phyloP scores from a whole-genome alignment of 148 eudicot species.

The Dianthus caryophyllus region DNA sequence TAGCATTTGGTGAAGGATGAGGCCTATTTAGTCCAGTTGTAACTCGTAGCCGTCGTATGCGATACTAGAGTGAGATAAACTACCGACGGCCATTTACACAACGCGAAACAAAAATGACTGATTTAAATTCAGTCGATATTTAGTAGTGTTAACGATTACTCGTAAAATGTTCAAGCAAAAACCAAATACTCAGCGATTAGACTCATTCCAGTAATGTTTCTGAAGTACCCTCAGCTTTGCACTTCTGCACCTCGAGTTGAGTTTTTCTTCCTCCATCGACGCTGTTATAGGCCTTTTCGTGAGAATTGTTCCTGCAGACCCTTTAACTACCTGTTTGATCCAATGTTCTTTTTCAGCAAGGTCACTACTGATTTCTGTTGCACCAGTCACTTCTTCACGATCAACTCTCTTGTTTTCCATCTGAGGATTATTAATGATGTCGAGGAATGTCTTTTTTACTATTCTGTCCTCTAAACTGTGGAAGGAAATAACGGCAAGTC shows the following conservation, averaged over 20 bases:
- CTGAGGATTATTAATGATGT: slow-evolving; percentile 34
- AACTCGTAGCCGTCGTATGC: no score
- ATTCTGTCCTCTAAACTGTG: slow-evolving; percentile 97
- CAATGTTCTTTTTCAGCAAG: slow-evolving; percentile 47
- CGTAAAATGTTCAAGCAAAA: neutral
- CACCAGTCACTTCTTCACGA: slow-evolving; percentile 7
- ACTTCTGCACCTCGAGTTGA: slow-evolving; percentile 81
- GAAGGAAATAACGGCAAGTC: slow-evolving; percentile 95
- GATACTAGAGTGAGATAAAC: no score
- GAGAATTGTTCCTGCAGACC: slow-evolving; percentile 53
- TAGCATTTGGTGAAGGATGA: no score
- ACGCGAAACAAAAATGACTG: no score
- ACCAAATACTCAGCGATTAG: neutral
- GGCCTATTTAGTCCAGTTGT: no score
- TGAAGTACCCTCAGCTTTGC: slow-evolving; percentile 91
- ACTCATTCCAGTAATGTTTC: slow-evolving; percentile 33
- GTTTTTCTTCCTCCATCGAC: slow-evolving; percentile 60
- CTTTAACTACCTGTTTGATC: slow-evolving; percentile 61
- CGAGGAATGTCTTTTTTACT: slow-evolving; percentile 87
- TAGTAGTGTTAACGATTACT: no score
- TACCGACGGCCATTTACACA: no score
- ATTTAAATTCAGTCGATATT: no score
- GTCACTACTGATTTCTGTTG: slow-evolving; percentile 6
- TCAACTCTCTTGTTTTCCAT: slow-evolving; percentile 17
- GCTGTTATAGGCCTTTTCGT: slow-evolving; percentile 93